Conservation (phyloP, 768 basidiomycete species). For the Leccinum barrowsii region DNA sequence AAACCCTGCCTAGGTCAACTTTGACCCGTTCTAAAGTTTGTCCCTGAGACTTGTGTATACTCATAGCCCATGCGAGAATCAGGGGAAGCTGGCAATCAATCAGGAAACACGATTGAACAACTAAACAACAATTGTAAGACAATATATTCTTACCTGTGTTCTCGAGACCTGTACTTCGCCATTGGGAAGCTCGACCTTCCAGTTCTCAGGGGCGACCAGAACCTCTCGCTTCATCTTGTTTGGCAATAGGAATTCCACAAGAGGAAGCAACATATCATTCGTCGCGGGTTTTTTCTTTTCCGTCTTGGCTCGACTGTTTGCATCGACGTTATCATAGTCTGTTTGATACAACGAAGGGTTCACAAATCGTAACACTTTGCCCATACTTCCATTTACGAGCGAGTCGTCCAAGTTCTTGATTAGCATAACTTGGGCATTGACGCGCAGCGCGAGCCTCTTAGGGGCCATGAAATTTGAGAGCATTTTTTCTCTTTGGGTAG, state of each 20-base stretch:
- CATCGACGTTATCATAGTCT: slow-evolving; percentile 35
- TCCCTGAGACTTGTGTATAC: slow-evolving; percentile 97
- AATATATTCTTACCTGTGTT: slow-evolving; percentile 60
- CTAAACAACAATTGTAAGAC: background rate
- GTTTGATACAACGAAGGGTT: slow-evolving; percentile 48
- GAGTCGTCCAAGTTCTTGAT: slow-evolving; percentile 91
- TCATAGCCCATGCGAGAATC: slow-evolving; percentile 96
- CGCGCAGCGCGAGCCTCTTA: slow-evolving; percentile 58
- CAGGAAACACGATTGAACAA: background rate
- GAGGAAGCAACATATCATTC: slow-evolving; percentile 48
- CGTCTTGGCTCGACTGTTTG: slow-evolving; percentile 34
- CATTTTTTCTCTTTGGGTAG: slow-evolving; percentile 65
- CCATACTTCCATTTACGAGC: slow-evolving; percentile 94
- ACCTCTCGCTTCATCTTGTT: slow-evolving; percentile 52
- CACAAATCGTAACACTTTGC: slow-evolving; percentile 72
- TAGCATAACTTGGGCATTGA: slow-evolving; percentile 90
- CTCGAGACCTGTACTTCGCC: slow-evolving; percentile 81
- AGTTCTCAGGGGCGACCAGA: slow-evolving; percentile 66
- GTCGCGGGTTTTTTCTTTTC: slow-evolving; percentile 28
- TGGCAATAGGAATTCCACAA: slow-evolving; percentile 74
- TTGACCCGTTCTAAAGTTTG: slow-evolving; percentile 94
- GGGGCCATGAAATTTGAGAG: slow-evolving; percentile 93
- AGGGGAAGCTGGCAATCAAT: slow-evolving; percentile 60
- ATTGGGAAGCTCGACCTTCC: slow-evolving; percentile 86
- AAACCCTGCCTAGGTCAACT: slow-evolving; percentile 89